Conservation (phyloP, 495 filamentous ascomycete species). For the Thermothielavioides terrestris region DNA sequence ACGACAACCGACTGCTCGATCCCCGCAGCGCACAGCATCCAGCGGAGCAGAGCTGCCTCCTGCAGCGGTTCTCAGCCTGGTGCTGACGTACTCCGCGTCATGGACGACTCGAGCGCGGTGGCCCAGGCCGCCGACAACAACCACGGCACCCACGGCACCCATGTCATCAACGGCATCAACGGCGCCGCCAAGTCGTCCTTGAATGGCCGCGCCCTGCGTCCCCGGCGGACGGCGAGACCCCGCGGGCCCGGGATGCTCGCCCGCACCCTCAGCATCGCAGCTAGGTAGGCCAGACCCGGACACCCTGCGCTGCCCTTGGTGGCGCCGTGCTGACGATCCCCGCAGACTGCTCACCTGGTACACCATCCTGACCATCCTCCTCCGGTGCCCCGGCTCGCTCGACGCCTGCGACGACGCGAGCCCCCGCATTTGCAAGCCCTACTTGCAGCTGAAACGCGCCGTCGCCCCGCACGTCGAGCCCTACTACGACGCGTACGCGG, state of each 20-base stretch:
- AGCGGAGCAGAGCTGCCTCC: background rate
- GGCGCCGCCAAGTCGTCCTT: slow-evolving; percentile 19
- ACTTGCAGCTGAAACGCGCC: slow-evolving; percentile 59
- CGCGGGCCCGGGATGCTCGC: slow-evolving; percentile 36
- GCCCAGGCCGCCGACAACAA: too few relatives aligned
- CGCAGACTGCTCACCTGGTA: slow-evolving; percentile 79
- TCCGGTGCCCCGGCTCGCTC: slow-evolving; percentile 70
- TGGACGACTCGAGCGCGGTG: slow-evolving; percentile 29
- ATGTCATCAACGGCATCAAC: slow-evolving; percentile 20
- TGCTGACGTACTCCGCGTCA: slow-evolving; percentile 18
- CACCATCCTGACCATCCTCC: slow-evolving; percentile 62
- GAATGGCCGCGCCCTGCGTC: slow-evolving; percentile 24
- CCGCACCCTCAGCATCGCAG: slow-evolving; percentile 46
- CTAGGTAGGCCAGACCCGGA: slow-evolving; percentile 55
- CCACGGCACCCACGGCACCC: too few relatives aligned
- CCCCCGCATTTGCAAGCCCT: slow-evolving; percentile 76
- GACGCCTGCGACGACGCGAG: slow-evolving; percentile 59
- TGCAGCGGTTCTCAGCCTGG: slow-evolving; percentile 15
- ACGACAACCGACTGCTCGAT: background rate
- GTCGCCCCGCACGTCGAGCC: slow-evolving; percentile 70
- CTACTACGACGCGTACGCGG: slow-evolving; percentile 78
- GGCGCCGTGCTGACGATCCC: background rate
- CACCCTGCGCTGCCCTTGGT: background rate
- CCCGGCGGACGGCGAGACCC: slow-evolving; percentile 14
- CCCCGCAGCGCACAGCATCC: background rate